Evolutionary conservation across 2,329 filamentous ascomycete species (phyloP).

Genomic region (Celoporthe dispersa): DNA sequence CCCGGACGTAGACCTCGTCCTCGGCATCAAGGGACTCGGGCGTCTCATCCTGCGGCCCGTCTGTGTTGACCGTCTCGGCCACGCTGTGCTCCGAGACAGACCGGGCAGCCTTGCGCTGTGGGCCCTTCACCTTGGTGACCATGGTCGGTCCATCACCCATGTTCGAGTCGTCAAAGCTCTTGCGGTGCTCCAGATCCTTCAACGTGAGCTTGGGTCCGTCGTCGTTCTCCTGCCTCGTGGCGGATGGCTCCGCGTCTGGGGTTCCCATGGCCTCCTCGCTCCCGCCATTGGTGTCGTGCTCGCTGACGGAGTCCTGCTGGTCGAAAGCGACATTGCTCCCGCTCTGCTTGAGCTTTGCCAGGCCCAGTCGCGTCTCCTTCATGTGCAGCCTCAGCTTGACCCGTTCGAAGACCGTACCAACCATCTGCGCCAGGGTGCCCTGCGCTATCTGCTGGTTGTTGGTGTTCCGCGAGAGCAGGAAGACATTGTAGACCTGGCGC

Average conservation of each 20-base stretch:
- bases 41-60: constrained; percentile 59
- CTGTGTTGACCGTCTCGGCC: constrained; percentile 44
- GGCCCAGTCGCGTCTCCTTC: constrained; percentile 76
- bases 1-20: constrained; percentile 95
- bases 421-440: constrained; percentile 97
- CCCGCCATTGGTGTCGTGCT: constrained; percentile 42
- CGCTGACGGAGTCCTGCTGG: constrained; percentile 46
- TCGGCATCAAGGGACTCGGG: constrained; percentile 69
- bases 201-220: constrained; percentile 62
- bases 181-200: constrained; percentile 69
- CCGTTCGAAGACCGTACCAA: constrained; percentile 95
- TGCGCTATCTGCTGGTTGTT: constrained; percentile 97
- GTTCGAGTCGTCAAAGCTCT: constrained; percentile 71
- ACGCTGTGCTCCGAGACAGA: constrained; percentile 58
- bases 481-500: constrained; percentile 98
- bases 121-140: constrained; percentile 63
- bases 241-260: constrained; percentile 36
- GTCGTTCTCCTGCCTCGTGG: constrained; percentile 39
- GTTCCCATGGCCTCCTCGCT: constrained; percentile 44
- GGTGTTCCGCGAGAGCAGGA: constrained; percentile 89
- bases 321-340: constrained; percentile 58
- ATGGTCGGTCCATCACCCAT: constrained; percentile 70
- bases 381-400: constrained; percentile 85
- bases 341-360: constrained; percentile 56
- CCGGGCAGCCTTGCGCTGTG: constrained; percentile 45